Percentiles rank a stretch among this genome's conserved stretches.
phyloP scores from a whole-genome alignment of 2,329 filamentous ascomycete species.

The Bipolaris oryzae region DNA sequence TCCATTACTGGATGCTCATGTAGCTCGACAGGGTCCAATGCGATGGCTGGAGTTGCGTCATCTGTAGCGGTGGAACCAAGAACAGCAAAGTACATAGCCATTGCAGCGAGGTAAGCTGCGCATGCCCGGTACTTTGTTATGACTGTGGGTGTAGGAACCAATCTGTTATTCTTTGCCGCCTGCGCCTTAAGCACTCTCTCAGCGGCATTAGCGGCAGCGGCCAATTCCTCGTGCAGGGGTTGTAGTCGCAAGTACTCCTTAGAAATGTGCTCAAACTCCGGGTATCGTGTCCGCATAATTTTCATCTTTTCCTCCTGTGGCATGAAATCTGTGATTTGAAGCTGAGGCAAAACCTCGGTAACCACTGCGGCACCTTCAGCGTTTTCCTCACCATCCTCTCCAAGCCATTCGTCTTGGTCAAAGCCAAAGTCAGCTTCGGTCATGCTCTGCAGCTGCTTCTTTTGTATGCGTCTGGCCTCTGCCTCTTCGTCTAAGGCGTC shows the following conservation, averaged over 20 bases:
- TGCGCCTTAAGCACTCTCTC: constrained; percentile 50
- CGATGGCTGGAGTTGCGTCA: constrained; percentile 57
- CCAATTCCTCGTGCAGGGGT: constrained; percentile 63
- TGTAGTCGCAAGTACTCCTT: constrained; percentile 80
- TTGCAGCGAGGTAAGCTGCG: constrained; percentile 81
- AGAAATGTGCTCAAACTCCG: constrained; percentile 86
- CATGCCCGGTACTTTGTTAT: constrained; percentile 77
- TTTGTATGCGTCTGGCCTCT: constrained; percentile 85
- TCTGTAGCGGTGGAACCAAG: constrained; percentile 77
- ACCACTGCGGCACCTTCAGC: constrained; percentile 63
- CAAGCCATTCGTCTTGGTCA: constrained; percentile 85
- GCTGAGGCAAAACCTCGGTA: constrained; percentile 82
- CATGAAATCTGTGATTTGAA: constrained; percentile 83
- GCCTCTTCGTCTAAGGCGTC: constrained; percentile 89
- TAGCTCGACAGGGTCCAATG: constrained; percentile 77
- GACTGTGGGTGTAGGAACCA: constrained; percentile 37
- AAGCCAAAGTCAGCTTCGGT: constrained; percentile 91
- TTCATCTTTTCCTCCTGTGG: constrained; percentile 73
- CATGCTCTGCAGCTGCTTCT: constrained; percentile 90
- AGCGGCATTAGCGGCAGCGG: constrained; percentile 63
- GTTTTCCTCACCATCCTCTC: constrained; percentile 55
- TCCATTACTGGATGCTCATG: constrained; percentile 93
- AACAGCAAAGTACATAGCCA: constrained; percentile 94
- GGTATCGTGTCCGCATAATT: constrained; percentile 80
- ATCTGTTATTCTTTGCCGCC: constrained; percentile 29